Evolutionary conservation across 2,329 filamentous ascomycete species (phyloP), one percentile per base, ranked within the genome.

Genomic region (Plectosphaerella sp.): DNA sequence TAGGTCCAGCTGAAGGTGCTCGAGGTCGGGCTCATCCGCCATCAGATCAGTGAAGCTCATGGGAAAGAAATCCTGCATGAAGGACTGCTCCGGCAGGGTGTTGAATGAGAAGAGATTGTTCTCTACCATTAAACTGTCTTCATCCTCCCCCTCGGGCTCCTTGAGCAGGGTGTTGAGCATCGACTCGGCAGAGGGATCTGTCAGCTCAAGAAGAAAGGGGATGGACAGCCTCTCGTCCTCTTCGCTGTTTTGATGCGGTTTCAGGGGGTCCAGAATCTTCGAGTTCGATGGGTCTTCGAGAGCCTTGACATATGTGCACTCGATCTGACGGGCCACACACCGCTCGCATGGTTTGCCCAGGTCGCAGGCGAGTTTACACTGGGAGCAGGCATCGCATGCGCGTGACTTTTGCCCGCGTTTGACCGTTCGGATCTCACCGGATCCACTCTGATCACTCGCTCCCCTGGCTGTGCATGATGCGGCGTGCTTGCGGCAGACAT

Each of bases 301-400:
- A 15, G 37, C 47, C 36, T 59, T 51, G 16, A 52, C 42, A 46
- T 61, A 62, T 18, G 52, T 61, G 54, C 61, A 63, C 3, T 42
- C 2, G 5, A 62, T 5, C 5, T 53, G 50, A 3, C 62, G 59
- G 3, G 58, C 47, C 5, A 52, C 45, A 47, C 64, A 66, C 22
- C 64, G 55, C 3, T 54, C 49, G 47, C 64, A 67, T 0, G 62
- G 62, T 3, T 54, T 46, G 2, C 47, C 52, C 5, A 56, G 61
- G 47, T 66, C 61, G 51, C 64, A 67, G 16, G 61, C 59, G 12
- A 62, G 54, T 33, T 64, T 64, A 54, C 62, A 62, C 24, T 55
- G 57, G 48, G 61, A 64, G 49, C 64, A 67, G 2, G 58, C 57
- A 18, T 65, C 62, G 50, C 64, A 67, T 3, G 64, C 63, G 1